Evolutionary conservation across 2,329 filamentous ascomycete genomes (phyloP), one percentile per base, ranked within the genome.

Genomic region (Monosporascus sp.): DNA sequence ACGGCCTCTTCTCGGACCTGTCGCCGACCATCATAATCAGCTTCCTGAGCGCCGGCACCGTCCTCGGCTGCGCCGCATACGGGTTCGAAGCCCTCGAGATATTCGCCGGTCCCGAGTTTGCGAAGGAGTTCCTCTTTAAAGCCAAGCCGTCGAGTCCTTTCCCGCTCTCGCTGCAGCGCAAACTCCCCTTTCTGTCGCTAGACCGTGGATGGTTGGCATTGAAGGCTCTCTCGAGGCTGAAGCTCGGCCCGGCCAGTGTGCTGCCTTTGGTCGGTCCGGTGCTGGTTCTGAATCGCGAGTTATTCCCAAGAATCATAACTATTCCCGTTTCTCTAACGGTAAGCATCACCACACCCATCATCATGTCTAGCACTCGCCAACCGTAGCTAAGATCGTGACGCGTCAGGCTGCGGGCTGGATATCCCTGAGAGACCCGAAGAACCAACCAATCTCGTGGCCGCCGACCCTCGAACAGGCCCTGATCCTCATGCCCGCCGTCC

Each of bases 181-280:
- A 18, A 25, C 18, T 25, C 27, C 31, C 22, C 9, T 37, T 20
- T n/a, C 17, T 46, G 6, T 46, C 43, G 9, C 5, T 27, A 7
- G 18, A 39, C 24, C 22, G 15, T 24, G 24, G 50, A 27, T 37
- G 37, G 39, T 15, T 14, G 39, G 22, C 17, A 38, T 25, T 20
- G 25, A 31, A 38, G 24, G 22, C 14, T 17, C 43, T 46, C 15
- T 14, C 39, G 2, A 18, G 56, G 0, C 45, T 68, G 17, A 60
- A 66, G 48, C 20, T 63, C 6, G 8, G 63, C 24, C 58, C 61
- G 47, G 57, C 66, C 24, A 49, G 60, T 37, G 47, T 64, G 2
- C 68, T 90, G 3, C 83, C 86, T 2, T 72, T 89, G 6, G 87
- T 92, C 53, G 86, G 84, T 0, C 75, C 87, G 11, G 76, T 83